These are phyloP conservation scores for Echinosophora koreensis DNA, from an alignment of 306 rosid species.

Conservation along the genomic window DNA sequence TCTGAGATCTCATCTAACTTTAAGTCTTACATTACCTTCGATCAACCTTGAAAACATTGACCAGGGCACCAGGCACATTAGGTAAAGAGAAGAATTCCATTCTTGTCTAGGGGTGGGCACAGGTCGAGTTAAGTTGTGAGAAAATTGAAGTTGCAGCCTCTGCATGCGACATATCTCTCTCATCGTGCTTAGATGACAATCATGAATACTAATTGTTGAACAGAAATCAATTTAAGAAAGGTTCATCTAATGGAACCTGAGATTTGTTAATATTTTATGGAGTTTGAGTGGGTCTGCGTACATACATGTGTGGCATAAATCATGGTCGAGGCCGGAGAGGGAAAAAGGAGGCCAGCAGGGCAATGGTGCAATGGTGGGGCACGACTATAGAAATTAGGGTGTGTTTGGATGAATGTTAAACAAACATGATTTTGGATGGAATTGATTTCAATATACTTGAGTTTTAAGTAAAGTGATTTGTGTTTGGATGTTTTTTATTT, in stretches of 20 bases:
- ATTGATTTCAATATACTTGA: no score
- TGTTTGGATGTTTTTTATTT: no score
- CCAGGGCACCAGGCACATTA: no score
- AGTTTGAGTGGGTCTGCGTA: constrained; percentile 37
- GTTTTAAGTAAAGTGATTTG: no score
- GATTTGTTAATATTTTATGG: not conserved
- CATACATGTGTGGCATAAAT: constrained; percentile 36
- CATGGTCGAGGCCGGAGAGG: not conserved
- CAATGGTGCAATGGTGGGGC: not conserved
- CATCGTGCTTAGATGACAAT: constrained; percentile 37
- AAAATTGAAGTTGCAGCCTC: not conserved
- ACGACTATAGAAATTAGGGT: no score
- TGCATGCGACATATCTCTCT: constrained; percentile 32
- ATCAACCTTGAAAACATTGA: no score
- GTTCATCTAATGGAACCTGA: not conserved
- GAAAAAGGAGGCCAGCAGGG: constrained; percentile 5
- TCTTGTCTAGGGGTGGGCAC: not conserved
- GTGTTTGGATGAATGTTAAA: no score
- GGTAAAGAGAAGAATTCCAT: constrained; percentile 48
- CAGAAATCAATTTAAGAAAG: constrained; percentile 3
- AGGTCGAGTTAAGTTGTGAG: no score
- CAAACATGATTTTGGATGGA: no score
- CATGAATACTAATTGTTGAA: constrained; percentile 22
- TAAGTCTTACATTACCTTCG: no score
- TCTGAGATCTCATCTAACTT: no score